Conservation (phyloP, 352 stramenopile species). For the Elongisporangium undulatum region DNA sequence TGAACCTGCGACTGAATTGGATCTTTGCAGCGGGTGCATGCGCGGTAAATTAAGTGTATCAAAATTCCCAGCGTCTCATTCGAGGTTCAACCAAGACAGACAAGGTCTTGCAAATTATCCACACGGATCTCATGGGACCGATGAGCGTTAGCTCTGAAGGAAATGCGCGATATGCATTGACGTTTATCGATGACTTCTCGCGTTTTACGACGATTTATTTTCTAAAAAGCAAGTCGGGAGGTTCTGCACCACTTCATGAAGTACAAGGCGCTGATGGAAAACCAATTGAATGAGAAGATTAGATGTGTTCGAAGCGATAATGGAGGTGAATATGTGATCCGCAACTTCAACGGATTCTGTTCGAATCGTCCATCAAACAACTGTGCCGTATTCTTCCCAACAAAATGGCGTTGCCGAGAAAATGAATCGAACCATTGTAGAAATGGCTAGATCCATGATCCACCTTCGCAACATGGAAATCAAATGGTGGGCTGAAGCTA, state of each 20-base stretch:
- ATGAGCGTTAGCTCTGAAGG: constrained; percentile 12
- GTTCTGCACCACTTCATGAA: constrained; percentile 6
- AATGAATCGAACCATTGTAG: constrained; percentile 22
- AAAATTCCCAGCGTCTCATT: constrained; percentile 7
- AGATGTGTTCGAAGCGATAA: constrained; percentile 24
- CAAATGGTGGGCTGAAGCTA: constrained; percentile 22
- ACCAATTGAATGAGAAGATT: constrained; percentile 12
- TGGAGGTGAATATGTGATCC: constrained; percentile 16
- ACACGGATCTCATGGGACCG: constrained; percentile 15
- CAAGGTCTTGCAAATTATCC: constrained; percentile 11
- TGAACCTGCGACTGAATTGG: no score
- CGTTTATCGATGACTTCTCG: constrained; percentile 14
- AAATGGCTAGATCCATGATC: constrained; percentile 20
- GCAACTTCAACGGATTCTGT: constrained; percentile 7
- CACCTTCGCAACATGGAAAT: constrained; percentile 12
- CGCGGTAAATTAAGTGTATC: constrained; percentile 8
- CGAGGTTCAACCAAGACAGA: constrained; percentile 15
- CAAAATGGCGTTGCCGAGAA: constrained; percentile 27
- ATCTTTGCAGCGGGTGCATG: constrained; percentile 17
- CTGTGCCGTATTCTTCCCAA: constrained; percentile 19
- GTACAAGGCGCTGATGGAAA: constrained; percentile 14
- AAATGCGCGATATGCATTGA: constrained; percentile 7
- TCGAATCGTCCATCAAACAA: constrained; percentile 21
- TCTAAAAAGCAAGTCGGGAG: constrained; percentile 16
- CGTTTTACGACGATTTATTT: constrained; percentile 11